Evolutionary conservation across 305 asterid species (phyloP).

Genomic region (Fraxinus angustifolia): DNA sequence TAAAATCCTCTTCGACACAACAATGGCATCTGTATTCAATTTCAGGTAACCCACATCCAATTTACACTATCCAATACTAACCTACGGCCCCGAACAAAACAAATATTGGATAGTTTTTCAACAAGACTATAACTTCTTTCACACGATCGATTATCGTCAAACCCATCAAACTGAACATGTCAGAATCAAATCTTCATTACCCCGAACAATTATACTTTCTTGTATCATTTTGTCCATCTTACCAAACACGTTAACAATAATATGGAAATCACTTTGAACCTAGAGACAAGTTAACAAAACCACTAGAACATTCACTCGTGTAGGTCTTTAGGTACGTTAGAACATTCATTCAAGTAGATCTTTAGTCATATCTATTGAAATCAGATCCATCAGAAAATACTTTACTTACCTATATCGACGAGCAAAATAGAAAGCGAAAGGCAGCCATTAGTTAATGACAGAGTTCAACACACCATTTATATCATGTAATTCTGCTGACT

Average conservation of each 20-base stretch:
- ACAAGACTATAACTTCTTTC: not conserved
- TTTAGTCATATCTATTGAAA: not conserved
- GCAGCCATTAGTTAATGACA: slow-evolving; percentile 1
- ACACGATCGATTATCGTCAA: not conserved
- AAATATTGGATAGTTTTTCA: not conserved
- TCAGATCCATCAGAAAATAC: not conserved
- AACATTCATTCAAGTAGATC: not conserved
- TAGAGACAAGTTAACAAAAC: not conserved
- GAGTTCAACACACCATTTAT: slow-evolving; percentile 3
- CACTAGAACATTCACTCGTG: not conserved
- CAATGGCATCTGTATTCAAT: not conserved
- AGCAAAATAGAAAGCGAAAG: not conserved
- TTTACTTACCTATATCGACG: not conserved
- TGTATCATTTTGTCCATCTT: not conserved
- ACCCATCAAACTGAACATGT: not conserved
- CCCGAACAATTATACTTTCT: not conserved
- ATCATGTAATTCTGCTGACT: slow-evolving; percentile 20
- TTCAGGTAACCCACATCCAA: too few relatives aligned
- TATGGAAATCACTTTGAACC: not conserved
- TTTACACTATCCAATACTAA: not conserved
- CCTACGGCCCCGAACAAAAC: not conserved
- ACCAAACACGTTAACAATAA: not conserved
- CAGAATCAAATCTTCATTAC: not conserved
- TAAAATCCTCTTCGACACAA: not conserved
- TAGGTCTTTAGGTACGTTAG: not conserved